Evolutionary conservation across 345 rosid species (phyloP), one percentile per base, ranked within the genome.

Genomic region (Citrus cavaleriei): DNA sequence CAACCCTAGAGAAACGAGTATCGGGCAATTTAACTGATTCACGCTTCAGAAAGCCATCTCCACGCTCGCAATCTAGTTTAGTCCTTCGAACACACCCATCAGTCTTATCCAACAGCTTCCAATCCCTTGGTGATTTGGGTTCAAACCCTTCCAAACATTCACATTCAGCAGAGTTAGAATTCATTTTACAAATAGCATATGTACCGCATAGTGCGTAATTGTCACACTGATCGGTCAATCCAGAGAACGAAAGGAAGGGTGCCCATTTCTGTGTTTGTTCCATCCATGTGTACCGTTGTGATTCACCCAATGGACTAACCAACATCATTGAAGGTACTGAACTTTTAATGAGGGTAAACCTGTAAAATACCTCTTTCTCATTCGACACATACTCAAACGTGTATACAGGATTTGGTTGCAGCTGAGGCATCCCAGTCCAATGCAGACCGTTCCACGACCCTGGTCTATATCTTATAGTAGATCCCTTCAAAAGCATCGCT

Each of bases 401-500:
- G 34, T 46, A 70, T 21, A 70, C 37, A 14, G 62, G 70, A 51
- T 78, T 70, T 62, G 34, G 18, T 35, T 28, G 18, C 70, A 70
- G 42, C 12, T 42, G 38, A 68, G 74, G 69, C 21, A 30, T 3
- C 14, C 76, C 76, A 1, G 69, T 25, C 73, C 86, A 89, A 73
- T 85, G 78, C 32, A 71, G 58, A 4, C 90, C 90, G 61, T 87
- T 87, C 90, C 89, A 89, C 0, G 90, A 72, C 5, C 92, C 92
- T 12, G 90, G 83, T 3, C 90, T 34, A 35, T 79, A 82, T 34
- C 24, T 35, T 19, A 54, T 74, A 3, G 7, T 27, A 6, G 75
- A 24, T 2, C 86, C 74, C 9, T 80, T 59, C 70, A 68, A 55
- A 34, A 89, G 64, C 6, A 85, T 71, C 4, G 70, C 0, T n/a